These are phyloP conservation scores for Novymonas esmeraldas DNA, from an alignment of 208 protist genomes.

Conservation along the genomic window DNA sequence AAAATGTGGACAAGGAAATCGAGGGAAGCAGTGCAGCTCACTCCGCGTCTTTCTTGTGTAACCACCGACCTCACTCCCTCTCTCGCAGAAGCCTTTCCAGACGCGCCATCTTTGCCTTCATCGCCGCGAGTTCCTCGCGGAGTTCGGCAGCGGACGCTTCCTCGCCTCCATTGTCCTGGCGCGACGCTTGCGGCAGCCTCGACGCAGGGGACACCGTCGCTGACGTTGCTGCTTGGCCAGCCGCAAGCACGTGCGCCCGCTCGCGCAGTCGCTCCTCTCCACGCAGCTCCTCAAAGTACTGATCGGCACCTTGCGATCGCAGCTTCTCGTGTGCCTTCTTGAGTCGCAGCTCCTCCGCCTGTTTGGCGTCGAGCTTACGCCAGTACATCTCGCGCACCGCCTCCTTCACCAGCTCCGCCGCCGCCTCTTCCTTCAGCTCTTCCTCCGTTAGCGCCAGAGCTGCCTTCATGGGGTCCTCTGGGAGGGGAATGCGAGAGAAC, in stretches of 20 bases:
- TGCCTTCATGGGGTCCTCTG: conserved; percentile 78
- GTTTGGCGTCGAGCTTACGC: conserved; percentile 52
- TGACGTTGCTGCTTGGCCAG: background rate
- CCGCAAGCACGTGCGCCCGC: background rate
- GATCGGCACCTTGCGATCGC: conserved; percentile 22
- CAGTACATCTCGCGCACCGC: conserved; percentile 80
- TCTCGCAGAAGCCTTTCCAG: conserved; percentile 57
- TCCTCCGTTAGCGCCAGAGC: conserved; percentile 77
- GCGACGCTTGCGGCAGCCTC: background rate
- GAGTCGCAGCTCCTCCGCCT: conserved; percentile 73
- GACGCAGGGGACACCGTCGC: background rate
- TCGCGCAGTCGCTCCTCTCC: conserved; percentile 13
- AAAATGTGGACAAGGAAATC: background rate
- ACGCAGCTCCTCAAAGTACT: conserved; percentile 28
- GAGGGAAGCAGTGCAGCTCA: background rate
- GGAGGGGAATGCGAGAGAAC: conserved; percentile 74
- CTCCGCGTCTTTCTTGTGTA: conserved; percentile 19
- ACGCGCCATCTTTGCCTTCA: conserved; percentile 56
- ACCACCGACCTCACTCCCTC: no score
- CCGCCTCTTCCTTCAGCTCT: conserved; percentile 65
- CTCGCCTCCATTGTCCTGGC: no score
- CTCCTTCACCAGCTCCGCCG: conserved; percentile 74
- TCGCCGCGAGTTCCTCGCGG: conserved; percentile 44
- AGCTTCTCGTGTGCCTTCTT: conserved; percentile 57
- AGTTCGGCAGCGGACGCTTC: conserved; percentile 21